These are phyloP conservation scores for Tetraselmis chui DNA, from an alignment of 139 green algal genomes.

Conservation along the genomic window DNA sequence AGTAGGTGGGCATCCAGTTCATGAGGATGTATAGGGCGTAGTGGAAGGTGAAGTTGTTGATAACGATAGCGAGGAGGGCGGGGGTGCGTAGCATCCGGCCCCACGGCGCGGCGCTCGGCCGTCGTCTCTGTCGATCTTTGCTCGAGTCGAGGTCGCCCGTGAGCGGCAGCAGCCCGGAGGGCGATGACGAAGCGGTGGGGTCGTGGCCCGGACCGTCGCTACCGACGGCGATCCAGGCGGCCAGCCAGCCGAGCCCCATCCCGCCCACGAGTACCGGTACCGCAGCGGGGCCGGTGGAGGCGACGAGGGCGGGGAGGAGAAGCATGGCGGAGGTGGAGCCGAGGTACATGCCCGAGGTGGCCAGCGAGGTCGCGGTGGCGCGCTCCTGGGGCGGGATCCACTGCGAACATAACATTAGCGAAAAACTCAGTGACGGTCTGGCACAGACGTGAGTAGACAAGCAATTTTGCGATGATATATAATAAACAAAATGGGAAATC, in stretches of 20 bases:
- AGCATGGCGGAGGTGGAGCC: slow-evolving; percentile 85
- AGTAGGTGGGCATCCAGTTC: slow-evolving; percentile 99
- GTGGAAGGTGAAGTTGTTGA: slow-evolving; percentile 99
- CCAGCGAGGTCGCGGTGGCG: slow-evolving; percentile 75
- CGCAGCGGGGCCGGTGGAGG: slow-evolving; percentile 35
- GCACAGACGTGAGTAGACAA: too few relatives aligned
- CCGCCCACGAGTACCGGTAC: slow-evolving; percentile 63
- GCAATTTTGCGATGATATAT: too few relatives aligned
- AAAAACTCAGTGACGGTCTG: too few relatives aligned
- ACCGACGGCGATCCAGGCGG: slow-evolving; percentile 59
- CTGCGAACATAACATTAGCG: too few relatives aligned
- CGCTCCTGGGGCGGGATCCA: slow-evolving; percentile 86
- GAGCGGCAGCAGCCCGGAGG: too few relatives aligned
- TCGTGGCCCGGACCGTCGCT: slow-evolving; percentile 13
- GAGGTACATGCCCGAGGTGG: slow-evolving; percentile 98
- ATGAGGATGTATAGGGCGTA: slow-evolving; percentile 98
- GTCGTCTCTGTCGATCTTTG: background rate
- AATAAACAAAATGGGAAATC: too few relatives aligned
- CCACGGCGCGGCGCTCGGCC: slow-evolving; percentile 48
- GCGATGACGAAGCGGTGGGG: too few relatives aligned
- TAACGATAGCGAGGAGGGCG: slow-evolving; percentile 89
- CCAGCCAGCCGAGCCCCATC: slow-evolving; percentile 71
- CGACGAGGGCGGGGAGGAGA: slow-evolving; percentile 65
- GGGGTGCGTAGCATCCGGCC: slow-evolving; percentile 49
- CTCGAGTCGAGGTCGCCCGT: background rate